Evolutionary conservation across 2,329 filamentous ascomycete genomes (phyloP).

Genomic region (Parasarocladium wereldwijsianum): DNA sequence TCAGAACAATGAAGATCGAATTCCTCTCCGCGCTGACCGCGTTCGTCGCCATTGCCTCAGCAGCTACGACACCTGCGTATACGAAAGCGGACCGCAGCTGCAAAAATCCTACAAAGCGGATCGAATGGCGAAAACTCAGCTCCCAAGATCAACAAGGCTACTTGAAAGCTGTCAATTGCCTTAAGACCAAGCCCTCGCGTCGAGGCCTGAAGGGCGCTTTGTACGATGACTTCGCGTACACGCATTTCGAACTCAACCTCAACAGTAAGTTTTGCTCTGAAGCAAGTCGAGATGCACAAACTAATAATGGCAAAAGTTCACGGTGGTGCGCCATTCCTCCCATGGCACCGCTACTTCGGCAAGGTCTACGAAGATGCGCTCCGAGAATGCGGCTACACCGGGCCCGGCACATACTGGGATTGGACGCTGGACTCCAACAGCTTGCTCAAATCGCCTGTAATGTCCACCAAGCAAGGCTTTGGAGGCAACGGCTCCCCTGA

Average conservation of each 20-base stretch:
- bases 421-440: constrained; percentile 17
- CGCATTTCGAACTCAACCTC: constrained; percentile 1
- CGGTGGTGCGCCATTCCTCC: constrained; percentile 14
- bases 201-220: constrained; percentile 11
- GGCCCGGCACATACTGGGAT: constrained; percentile 16
- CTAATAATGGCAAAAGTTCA: constrained; percentile 1
- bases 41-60: constrained; percentile 1
- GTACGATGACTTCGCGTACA: constrained; percentile 17
- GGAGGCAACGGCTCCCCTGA: constrained; percentile 13
- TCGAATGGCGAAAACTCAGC: constrained; percentile 5
- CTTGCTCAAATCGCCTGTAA: constrained; percentile 12
- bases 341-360: constrained; percentile 20
- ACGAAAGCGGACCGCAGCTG: background rate
- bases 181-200: constrained; percentile 12
- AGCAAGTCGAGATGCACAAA: background rate
- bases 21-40: background rate
- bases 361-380: constrained; percentile 16
- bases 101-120: constrained; percentile 1
- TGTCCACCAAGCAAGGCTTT: constrained; percentile 12
- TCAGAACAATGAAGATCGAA: constrained; percentile 2
- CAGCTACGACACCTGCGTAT: background rate
- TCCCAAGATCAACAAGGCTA: constrained; percentile 8
- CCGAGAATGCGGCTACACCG: constrained; percentile 12
- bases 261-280: constrained; percentile 13
- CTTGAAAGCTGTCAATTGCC: constrained; percentile 14